Evolutionary conservation across 805 yeast species (phyloP).

Genomic region (Saccharomycodes ludwigii): DNA sequence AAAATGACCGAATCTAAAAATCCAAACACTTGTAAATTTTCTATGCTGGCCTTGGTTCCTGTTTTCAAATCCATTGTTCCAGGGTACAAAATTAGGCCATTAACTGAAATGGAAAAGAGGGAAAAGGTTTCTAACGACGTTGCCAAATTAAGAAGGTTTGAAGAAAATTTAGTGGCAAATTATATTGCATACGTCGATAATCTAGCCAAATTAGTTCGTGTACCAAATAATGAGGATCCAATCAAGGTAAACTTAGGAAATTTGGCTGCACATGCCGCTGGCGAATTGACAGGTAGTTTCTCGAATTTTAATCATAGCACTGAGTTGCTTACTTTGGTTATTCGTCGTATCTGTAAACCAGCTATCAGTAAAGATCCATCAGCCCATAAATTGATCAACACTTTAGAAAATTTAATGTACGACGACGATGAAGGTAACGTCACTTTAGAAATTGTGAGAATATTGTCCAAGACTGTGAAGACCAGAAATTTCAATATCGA

Average conservation of each 20-base stretch:
- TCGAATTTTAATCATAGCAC: conserved; percentile 71
- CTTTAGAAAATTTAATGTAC: conserved; percentile 54
- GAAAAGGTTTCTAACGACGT: conserved; percentile 81
- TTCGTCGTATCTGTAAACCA: conserved; percentile 59
- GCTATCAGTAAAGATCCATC: conserved; percentile 29
- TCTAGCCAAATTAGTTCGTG: conserved; percentile 31
- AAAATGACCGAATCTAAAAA: conserved; percentile 60
- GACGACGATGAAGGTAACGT: conserved; percentile 80
- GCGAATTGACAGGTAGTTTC: conserved; percentile 57
- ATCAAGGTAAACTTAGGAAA: conserved; percentile 30
- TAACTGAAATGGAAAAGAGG: conserved; percentile 66
- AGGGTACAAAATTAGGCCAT: conserved; percentile 71
- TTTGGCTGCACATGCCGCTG: conserved; percentile 62
- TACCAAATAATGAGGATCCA: conserved; percentile 23
- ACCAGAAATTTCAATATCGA: conserved; percentile 71
- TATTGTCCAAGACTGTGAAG: conserved; percentile 56
- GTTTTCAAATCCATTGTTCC: conserved; percentile 82
- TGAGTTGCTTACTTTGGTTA: conserved; percentile 57
- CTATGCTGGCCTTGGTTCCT: conserved; percentile 70
- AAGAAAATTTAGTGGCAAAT: conserved; percentile 59
- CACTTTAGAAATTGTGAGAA: conserved; percentile 59
- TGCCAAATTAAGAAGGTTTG: conserved; percentile 63
- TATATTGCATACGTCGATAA: conserved; percentile 56
- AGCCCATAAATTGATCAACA: conserved; percentile 47
- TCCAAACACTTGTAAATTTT: conserved; percentile 52